phyloP scores from a whole-genome alignment of 2,329 filamentous ascomycete genomes.

The Penicillium capsulatum region DNA sequence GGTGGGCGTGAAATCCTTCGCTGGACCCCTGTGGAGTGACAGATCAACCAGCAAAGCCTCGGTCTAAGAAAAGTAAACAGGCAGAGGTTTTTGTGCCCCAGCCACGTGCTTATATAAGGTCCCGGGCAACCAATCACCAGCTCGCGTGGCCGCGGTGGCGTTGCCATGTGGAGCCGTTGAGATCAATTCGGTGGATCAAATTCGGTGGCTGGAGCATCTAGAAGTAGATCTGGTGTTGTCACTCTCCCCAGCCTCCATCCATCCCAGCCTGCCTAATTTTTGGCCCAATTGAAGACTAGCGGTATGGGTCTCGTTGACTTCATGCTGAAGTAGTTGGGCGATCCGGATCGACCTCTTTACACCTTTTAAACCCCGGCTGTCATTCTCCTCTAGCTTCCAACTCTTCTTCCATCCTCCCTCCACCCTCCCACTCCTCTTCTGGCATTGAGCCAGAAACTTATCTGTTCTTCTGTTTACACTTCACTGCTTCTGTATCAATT shows the following conservation, averaged over 20 bases:
- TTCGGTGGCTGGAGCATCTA: conserved; percentile 8
- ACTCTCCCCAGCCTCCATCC: conserved; percentile 20
- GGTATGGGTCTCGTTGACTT: conserved; percentile 10
- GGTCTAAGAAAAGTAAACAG: conserved; percentile 24
- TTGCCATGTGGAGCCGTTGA: conserved; percentile 1
- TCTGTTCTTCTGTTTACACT: conserved; percentile 1
- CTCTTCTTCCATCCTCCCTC: neutral
- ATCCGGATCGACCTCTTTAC: conserved; percentile 4
- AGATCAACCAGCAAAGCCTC: neutral
- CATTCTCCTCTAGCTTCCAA: conserved; percentile 1
- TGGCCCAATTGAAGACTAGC: conserved; percentile 9
- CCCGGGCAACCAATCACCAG: conserved; percentile 4
- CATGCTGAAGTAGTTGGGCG: conserved; percentile 6
- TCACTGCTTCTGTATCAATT: too few relatives aligned
- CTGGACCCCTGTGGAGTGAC: conserved; percentile 8
- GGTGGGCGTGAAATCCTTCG: too few relatives aligned
- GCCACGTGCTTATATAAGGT: conserved; percentile 18
- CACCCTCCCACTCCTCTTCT: neutral
- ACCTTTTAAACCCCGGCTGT: conserved; percentile 12
- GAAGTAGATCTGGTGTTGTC: neutral
- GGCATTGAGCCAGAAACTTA: neutral
- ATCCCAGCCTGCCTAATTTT: conserved; percentile 24
- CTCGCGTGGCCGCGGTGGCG: conserved; percentile 8
- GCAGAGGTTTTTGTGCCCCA: conserved; percentile 16
- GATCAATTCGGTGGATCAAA: neutral